phyloP scores from a whole-genome alignment of 805 yeast species.

The Sungouiella thailandica region DNA sequence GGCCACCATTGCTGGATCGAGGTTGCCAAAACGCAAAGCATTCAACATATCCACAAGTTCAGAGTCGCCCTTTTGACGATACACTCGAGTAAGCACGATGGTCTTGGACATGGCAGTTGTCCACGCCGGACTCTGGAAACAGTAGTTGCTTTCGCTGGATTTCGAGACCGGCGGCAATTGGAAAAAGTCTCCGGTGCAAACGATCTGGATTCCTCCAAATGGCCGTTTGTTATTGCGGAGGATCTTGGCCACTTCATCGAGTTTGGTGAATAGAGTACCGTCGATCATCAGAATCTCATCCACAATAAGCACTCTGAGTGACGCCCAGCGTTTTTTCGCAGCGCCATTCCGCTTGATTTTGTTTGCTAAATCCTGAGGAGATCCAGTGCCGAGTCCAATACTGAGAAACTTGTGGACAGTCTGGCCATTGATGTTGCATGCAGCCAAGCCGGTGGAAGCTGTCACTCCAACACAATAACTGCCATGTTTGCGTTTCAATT shows the following conservation, averaged over 20 bases:
- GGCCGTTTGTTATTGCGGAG: constrained; percentile 45
- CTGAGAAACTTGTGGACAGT: constrained; percentile 77
- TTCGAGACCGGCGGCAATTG: constrained; percentile 72
- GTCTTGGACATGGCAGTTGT: constrained; percentile 49
- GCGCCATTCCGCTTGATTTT: constrained; percentile 51
- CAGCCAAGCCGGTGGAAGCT: constrained; percentile 83
- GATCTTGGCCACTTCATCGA: constrained; percentile 54
- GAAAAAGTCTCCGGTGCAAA: constrained; percentile 77
- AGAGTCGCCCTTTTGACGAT: constrained; percentile 72
- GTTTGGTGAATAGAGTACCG: constrained; percentile 58
- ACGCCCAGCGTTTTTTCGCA: constrained; percentile 50
- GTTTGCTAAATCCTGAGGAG: constrained; percentile 39
- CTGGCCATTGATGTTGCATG: constrained; percentile 75
- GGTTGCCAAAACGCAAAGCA: constrained; percentile 63
- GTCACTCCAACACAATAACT: constrained; percentile 57
- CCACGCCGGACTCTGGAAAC: constrained; percentile 68
- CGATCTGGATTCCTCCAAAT: constrained; percentile 77
- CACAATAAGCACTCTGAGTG: constrained; percentile 54
- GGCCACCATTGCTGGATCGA: constrained; percentile 41
- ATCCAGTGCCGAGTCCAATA: constrained; percentile 65
- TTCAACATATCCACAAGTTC: constrained; percentile 69
- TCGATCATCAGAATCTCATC: constrained; percentile 84
- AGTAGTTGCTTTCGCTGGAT: constrained; percentile 37
- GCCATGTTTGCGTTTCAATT: constrained; percentile 42
- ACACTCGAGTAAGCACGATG: constrained; percentile 58